Evolutionary conservation across 2,329 filamentous ascomycete species (phyloP).

Genomic region (Paecilomyces fulvus): DNA sequence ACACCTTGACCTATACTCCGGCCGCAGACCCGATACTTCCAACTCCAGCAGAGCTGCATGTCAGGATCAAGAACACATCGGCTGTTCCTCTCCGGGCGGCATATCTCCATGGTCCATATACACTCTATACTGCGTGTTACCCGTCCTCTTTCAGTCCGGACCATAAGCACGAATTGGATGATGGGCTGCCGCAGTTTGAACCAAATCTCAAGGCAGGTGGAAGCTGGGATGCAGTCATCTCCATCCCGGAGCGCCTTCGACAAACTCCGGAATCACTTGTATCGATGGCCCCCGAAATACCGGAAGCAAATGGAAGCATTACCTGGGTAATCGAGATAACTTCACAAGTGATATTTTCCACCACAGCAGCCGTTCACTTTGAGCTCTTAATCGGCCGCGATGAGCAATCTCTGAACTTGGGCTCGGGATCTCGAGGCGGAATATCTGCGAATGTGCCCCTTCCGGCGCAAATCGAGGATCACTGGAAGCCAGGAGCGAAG

Average conservation of each 20-base stretch:
- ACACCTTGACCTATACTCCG: slow-evolving; percentile 85
- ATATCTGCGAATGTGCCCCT: slow-evolving; percentile 42
- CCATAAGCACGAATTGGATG: slow-evolving; percentile 61
- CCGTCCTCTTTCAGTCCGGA: slow-evolving; percentile 78
- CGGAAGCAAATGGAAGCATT: slow-evolving; percentile 44
- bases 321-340: slow-evolving; percentile 88
- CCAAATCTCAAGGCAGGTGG: slow-evolving; percentile 94
- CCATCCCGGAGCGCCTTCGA: slow-evolving; percentile 70
- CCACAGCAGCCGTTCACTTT: slow-evolving; percentile 76
- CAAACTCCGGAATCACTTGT: slow-evolving; percentile 39
- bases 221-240: slow-evolving; percentile 70
- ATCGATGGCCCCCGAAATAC: slow-evolving; percentile 19
- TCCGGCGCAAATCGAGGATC: slow-evolving; percentile 67
- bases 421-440: slow-evolving; percentile 51
- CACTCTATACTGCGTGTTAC: slow-evolving; percentile 76
- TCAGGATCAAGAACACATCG: slow-evolving; percentile 87
- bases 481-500: slow-evolving; percentile 55
- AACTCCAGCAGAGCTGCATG: slow-evolving; percentile 67
- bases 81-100: slow-evolving; percentile 85
- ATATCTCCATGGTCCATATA: slow-evolving; percentile 94
- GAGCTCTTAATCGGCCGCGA: slow-evolving; percentile 82
- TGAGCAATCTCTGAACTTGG: slow-evolving; percentile 68
- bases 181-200: slow-evolving; percentile 84
- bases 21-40: slow-evolving; percentile 83
- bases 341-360: slow-evolving; percentile 90